Percentiles rank a stretch among this genome's conserved stretches.
Conservation (phyloP, 1,284 basidiomycete species). For the Ceratobasidium sp. region DNA sequence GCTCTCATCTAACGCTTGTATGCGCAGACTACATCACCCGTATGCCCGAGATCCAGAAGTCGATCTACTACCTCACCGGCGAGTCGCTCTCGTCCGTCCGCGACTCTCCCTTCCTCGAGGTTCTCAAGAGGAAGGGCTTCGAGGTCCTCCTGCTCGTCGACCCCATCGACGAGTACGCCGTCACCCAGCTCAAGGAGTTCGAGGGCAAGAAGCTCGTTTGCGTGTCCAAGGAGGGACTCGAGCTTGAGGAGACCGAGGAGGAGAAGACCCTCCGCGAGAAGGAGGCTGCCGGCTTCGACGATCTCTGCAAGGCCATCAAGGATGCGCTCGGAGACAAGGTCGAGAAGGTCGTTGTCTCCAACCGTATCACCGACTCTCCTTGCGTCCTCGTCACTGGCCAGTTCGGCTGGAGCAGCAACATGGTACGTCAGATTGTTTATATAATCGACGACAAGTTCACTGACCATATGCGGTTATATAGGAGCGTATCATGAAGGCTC, state of each 20-base stretch:
- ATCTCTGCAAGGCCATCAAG: conserved; percentile 96
- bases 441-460: neutral
- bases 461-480: conserved; percentile 52
- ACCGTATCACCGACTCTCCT: conserved; percentile 96
- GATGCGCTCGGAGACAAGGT: conserved; percentile 99
- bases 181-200: conserved; percentile 99
- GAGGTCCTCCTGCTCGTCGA: conserved; percentile 98
- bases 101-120: conserved; percentile 99
- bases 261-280: conserved; percentile 95
- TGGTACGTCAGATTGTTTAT: conserved; percentile 67
- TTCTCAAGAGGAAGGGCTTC: conserved; percentile 99
- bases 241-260: conserved; percentile 98
- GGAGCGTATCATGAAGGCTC: conserved; percentile 99
- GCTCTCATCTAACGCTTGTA: conserved; percentile 41
- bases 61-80: conserved; percentile 99
- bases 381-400: conserved; percentile 98
- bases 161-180: conserved; percentile 98
- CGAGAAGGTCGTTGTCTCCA: conserved; percentile 99
- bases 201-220: conserved; percentile 98
- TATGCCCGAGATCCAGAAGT: conserved; percentile 99
- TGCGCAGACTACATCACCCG: conserved; percentile 95
- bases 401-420: conserved; percentile 99
- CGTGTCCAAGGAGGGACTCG: conserved; percentile 99
- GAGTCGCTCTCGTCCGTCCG: conserved; percentile 93
- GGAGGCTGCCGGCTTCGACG: conserved; percentile 87